Conservation (phyloP, 768 basidiomycete genomes). For the Tylopilus intermedius region DNA sequence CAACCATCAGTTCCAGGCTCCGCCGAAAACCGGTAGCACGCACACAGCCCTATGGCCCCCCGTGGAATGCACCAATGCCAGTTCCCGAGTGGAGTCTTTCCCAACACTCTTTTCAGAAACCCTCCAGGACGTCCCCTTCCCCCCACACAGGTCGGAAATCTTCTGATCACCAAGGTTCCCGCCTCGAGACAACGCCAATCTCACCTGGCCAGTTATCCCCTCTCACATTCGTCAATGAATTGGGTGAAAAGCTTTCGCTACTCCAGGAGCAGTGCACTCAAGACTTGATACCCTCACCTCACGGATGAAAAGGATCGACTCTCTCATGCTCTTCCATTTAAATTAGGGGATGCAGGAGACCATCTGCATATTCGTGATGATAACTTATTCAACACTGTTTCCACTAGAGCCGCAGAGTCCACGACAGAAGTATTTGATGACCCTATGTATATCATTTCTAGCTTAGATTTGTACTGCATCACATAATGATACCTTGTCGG, state of each 20-base stretch:
- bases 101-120: not conserved
- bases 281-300: slow-evolving; percentile 3
- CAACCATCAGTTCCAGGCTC: slow-evolving; percentile 15
- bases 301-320: not conserved
- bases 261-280: slow-evolving; percentile 12
- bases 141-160: not conserved
- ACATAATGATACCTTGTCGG: not conserved
- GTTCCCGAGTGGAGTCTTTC: slow-evolving; percentile 2
- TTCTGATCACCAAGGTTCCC: not conserved
- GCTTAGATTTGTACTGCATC: slow-evolving; percentile 17
- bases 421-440: not conserved
- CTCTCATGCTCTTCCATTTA: not conserved
- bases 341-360: not conserved
- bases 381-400: slow-evolving; percentile 12
- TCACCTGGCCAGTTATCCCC: slow-evolving; percentile 12
- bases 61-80: slow-evolving; percentile 33
- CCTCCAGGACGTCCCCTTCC: not conserved
- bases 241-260: slow-evolving; percentile 19
- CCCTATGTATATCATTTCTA: slow-evolving; percentile 4
- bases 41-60: slow-evolving; percentile 36
- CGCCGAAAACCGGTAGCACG: slow-evolving; percentile 26
- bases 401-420: not conserved
- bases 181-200: not conserved
- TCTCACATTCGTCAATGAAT: slow-evolving; percentile 13
- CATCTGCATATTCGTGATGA: not conserved